A percentile compares a stretch with the other conserved stretches of the same genome.
Conservation (phyloP, 164 flowering plant genomes). For the Santalum album region DNA sequence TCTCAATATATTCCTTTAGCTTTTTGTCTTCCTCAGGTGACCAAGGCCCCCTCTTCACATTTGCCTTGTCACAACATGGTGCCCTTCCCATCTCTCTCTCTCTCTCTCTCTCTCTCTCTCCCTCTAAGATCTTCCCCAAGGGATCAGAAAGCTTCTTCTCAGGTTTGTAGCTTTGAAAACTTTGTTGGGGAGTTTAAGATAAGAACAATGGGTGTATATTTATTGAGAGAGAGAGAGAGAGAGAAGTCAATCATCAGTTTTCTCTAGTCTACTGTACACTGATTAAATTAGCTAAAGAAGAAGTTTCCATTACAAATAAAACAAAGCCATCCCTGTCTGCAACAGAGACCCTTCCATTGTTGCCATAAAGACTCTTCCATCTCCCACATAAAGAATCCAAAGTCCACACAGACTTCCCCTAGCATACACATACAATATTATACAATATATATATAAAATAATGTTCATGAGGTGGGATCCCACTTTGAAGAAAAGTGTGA, state of each 20-base stretch:
- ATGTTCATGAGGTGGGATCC: no score
- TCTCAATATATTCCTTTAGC: conserved; percentile 57
- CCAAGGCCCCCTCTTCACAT: conserved; percentile 84
- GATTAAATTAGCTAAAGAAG: not conserved
- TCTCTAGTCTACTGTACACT: conserved; percentile 1
- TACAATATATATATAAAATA: no score
- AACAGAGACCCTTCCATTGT: not conserved
- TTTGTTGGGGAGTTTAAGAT: not conserved
- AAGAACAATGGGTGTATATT: conserved; percentile 3
- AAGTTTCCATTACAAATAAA: conserved; percentile 1
- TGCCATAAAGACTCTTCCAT: not conserved
- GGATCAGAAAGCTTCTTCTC: no score
- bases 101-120: conserved; percentile 11
- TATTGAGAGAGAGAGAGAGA: conserved; percentile 13
- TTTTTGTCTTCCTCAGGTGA: conserved; percentile 73
- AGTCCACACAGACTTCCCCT: not conserved
- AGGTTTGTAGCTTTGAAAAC: not conserved
- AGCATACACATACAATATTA: not conserved
- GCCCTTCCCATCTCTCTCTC: conserved; percentile 64
- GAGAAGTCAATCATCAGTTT: conserved; percentile 11
- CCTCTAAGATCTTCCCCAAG: no score
- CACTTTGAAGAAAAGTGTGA: no score
- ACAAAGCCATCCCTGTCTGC: not conserved
- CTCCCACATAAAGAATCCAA: conserved; percentile 13
- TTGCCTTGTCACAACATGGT: conserved; percentile 82